phyloP scores from a whole-genome alignment of 2,329 filamentous ascomycete species.

The Fusarium sp. region DNA sequence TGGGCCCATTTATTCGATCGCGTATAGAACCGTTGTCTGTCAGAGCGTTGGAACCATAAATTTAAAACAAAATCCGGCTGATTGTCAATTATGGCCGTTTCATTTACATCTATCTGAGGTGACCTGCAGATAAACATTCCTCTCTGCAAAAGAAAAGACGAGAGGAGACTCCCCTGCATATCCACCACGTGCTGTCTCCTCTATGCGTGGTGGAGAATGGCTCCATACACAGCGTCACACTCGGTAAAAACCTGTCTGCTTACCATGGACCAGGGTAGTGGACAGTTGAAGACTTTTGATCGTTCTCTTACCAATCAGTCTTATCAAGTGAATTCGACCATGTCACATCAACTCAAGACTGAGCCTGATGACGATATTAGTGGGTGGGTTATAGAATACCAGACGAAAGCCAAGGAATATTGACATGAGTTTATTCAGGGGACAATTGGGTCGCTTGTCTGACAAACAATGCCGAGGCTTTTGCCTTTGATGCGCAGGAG shows the following conservation, averaged over 20 bases:
- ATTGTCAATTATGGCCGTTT: neutral
- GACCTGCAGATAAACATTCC: neutral
- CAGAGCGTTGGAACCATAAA: neutral
- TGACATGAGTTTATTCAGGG: neutral
- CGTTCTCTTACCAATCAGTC: neutral
- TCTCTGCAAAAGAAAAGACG: neutral
- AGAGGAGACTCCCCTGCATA: neutral
- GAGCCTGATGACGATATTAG: slow-evolving; percentile 1
- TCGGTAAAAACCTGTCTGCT: neutral
- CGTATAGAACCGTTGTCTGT: neutral
- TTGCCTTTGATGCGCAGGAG: neutral
- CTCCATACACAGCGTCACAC: neutral
- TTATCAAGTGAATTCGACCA: neutral
- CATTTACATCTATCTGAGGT: neutral
- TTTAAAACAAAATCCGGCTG: neutral
- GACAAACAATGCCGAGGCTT: slow-evolving; percentile 1
- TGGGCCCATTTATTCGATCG: neutral
- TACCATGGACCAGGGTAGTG: neutral
- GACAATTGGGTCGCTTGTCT: neutral
- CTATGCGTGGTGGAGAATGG: neutral
- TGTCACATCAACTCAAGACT: slow-evolving; percentile 20
- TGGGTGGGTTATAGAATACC: neutral
- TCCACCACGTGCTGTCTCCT: neutral
- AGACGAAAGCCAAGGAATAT: neutral
- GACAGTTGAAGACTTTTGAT: neutral